Evolutionary conservation across 2,329 filamentous ascomycete genomes (phyloP), one percentile per base, ranked within the genome.

Genomic region (Macrophomina tecta): DNA sequence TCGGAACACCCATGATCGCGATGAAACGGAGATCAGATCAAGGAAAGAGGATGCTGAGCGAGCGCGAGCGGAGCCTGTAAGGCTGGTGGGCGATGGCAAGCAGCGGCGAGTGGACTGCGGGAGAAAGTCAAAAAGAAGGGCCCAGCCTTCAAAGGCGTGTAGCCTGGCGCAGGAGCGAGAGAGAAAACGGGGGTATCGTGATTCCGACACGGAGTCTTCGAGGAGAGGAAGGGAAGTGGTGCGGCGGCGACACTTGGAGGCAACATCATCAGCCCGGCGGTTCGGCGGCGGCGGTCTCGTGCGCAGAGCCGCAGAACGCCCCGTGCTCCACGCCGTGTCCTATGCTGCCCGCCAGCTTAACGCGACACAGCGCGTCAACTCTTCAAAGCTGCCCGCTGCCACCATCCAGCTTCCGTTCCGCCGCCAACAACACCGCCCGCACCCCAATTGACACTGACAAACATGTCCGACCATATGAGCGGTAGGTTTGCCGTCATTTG

Each of bases 1-100:
- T 97, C 77, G 91, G 91, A 71, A 92, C 89, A 87, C 90, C 88
- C 88, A 88, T 86, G 75, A 69, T 79, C 77, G 78, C 61, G 42
- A n/a, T 52, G 42, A 51, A 46, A 18, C 16, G 40, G 14, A 58
- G 51, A 30, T 58, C 30, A 49, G 45, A 48, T 56, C 40, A 49
- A 67, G 23, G 40, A 45, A 32, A 30, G 58, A 28, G 40, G 34
- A n/a, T 32, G 34, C 18, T 38, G 28, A 46, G 58, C 40, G 42
- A 40, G 40, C 16, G 65, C 36, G 32, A 46, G 42, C 28, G 55
- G 46, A 38, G 53, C 46, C 23, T 12, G 30, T 42, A 34, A 53
- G 46, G 64, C 64, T 52, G 55, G 28, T 18, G 4, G 64, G 28
- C 23, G 53, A 45, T 32, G 32, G 45, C 53, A 61, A 61, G 48